Evolutionary conservation across 2,329 filamentous ascomycete species (phyloP).

Genomic region (Allantophomopsis cytisporea): DNA sequence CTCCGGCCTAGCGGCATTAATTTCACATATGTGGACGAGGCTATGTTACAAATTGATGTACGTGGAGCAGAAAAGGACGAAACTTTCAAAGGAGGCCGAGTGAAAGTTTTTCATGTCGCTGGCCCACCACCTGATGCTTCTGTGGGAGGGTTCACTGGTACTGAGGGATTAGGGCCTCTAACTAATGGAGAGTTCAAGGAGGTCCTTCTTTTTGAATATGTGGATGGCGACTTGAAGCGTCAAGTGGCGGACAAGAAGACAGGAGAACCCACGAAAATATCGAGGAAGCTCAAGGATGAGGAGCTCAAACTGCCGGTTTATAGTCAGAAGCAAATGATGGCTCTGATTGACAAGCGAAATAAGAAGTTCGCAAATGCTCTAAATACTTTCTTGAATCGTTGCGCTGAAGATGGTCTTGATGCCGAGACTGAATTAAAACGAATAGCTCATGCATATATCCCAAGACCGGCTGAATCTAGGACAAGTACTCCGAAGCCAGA

Average conservation of each 20-base stretch:
- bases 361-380: constrained; percentile 68
- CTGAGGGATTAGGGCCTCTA: constrained; percentile 23
- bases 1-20: constrained; percentile 66
- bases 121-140: constrained; percentile 38
- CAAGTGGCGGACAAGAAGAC: constrained; percentile 62
- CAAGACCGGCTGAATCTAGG: constrained; percentile 35
- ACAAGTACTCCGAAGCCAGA: constrained; percentile 18
- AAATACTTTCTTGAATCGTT: constrained; percentile 64
- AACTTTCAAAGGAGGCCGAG: constrained; percentile 43
- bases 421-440: constrained; percentile 51
- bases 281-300: constrained; percentile 58
- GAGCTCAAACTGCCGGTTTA: constrained; percentile 84
- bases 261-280: constrained; percentile 56
- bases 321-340: constrained; percentile 84
- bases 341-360: constrained; percentile 81
- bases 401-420: constrained; percentile 49
- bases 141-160: constrained; percentile 40
- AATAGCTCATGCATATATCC: constrained; percentile 46
- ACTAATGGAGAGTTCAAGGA: constrained; percentile 35
- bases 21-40: constrained; percentile 78
- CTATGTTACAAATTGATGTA: constrained; percentile 67
- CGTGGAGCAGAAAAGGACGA: constrained; percentile 54
- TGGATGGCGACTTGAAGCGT: constrained; percentile 81
- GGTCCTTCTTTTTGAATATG: constrained; percentile 80
- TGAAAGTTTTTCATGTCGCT: constrained; percentile 34